Conservation (phyloP, 768 basidiomycete species). For the Gyrodon lividus region DNA sequence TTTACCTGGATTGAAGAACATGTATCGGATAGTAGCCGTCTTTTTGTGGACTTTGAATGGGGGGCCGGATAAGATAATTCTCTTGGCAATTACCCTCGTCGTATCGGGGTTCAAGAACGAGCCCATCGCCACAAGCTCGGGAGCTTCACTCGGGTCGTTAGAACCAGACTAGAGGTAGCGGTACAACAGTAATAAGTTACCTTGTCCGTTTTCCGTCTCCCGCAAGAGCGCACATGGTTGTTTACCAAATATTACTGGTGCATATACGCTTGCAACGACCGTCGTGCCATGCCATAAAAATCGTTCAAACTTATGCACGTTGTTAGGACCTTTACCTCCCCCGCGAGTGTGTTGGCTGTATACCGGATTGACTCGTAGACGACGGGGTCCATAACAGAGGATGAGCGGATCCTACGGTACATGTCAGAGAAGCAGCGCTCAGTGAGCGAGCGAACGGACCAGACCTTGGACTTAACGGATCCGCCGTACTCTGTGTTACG, state of each 20-base stretch:
- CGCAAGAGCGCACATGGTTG: constrained; percentile 70
- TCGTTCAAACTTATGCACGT: constrained; percentile 95
- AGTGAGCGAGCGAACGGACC: neutral
- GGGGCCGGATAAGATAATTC: constrained; percentile 93
- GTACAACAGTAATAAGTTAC: constrained; percentile 33
- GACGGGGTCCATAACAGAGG: constrained; percentile 85
- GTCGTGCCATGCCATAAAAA: constrained; percentile 83
- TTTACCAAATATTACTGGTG: constrained; percentile 84
- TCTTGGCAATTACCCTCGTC: constrained; percentile 87
- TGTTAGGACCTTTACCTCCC: constrained; percentile 89
- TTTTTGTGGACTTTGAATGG: constrained; percentile 97
- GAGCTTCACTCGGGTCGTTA: constrained; percentile 43
- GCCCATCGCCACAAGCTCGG: constrained; percentile 86
- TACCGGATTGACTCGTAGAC: constrained; percentile 79
- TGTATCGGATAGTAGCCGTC: constrained; percentile 95
- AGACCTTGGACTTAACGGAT: constrained; percentile 88
- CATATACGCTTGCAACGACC: constrained; percentile 84
- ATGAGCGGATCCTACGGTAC: constrained; percentile 76
- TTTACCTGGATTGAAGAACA: constrained; percentile 92
- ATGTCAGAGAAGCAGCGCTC: neutral
- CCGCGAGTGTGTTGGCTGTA: constrained; percentile 92
- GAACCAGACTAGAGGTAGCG: neutral
- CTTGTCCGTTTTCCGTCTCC: constrained; percentile 65
- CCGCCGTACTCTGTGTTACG: constrained; percentile 92
- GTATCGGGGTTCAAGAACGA: constrained; percentile 87